phyloP scores from a whole-genome alignment of 2,329 filamentous ascomycete species.

The Fragosphaeria purpurea region DNA sequence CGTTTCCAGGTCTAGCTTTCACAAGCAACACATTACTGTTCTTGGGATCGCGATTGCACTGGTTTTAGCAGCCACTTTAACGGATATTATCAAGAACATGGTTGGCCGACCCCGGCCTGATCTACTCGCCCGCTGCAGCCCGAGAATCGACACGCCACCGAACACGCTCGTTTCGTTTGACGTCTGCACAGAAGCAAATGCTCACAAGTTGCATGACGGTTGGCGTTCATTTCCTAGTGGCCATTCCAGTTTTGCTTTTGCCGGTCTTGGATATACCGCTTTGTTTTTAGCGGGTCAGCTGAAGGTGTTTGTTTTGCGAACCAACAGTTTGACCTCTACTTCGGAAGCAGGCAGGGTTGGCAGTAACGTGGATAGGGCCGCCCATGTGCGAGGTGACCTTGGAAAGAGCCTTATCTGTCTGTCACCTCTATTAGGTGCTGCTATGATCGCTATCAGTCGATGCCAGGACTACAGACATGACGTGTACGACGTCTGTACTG shows the following conservation, averaged over 20 bases:
- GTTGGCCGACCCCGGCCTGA: conserved; percentile 58
- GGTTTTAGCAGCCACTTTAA: conserved; percentile 70
- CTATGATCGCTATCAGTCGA: conserved; percentile 58
- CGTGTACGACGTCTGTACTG: conserved; percentile 57
- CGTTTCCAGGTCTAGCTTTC: conserved; percentile 49
- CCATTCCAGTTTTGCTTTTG: conserved; percentile 70
- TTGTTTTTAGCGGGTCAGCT: conserved; percentile 61
- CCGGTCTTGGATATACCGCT: conserved; percentile 64
- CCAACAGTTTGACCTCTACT: background rate
- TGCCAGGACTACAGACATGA: conserved; percentile 64
- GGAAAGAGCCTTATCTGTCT: conserved; percentile 48
- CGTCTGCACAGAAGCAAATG: conserved; percentile 62
- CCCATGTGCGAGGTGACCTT: conserved; percentile 31
- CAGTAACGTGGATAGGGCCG: background rate
- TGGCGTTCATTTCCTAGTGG: conserved; percentile 78
- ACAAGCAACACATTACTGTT: conserved; percentile 78
- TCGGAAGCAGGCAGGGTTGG: background rate
- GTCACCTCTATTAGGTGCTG: conserved; percentile 49
- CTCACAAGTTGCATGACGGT: conserved; percentile 66
- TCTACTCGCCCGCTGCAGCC: conserved; percentile 66
- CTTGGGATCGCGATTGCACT: conserved; percentile 72
- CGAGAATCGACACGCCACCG: conserved; percentile 38
- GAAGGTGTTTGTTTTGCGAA: conserved; percentile 38
- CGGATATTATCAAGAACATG: conserved; percentile 83
- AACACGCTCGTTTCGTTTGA: conserved; percentile 50